Evolutionary conservation across 1,139 yeast species (phyloP).

Genomic region (Oligophagozyma castellii): DNA sequence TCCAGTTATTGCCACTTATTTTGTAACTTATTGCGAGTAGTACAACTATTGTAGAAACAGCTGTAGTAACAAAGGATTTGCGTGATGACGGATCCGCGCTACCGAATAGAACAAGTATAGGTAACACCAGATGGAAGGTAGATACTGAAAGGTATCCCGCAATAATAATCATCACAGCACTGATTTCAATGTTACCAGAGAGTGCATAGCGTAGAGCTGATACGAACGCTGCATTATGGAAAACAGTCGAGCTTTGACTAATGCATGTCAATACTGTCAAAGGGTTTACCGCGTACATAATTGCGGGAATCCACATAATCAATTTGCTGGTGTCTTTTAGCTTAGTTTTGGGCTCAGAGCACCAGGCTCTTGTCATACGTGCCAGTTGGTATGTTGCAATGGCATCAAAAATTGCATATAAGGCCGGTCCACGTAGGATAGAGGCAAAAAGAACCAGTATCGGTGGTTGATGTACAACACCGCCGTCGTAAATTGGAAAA

Average conservation of each 20-base stretch:
- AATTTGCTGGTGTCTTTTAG: conserved; percentile 14
- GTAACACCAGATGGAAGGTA: conserved; percentile 43
- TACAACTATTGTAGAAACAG: not conserved
- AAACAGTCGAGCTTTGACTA: conserved; percentile 52
- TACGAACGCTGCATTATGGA: conserved; percentile 45
- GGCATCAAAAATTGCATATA: conserved; percentile 26
- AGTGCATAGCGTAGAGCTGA: conserved; percentile 37
- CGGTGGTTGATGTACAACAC: conserved; percentile 80
- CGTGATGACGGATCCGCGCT: not conserved
- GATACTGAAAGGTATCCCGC: conserved; percentile 55
- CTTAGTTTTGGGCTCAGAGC: conserved; percentile 7
- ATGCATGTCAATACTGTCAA: conserved; percentile 52
- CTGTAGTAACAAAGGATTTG: not conserved
- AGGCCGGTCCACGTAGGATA: conserved; percentile 10
- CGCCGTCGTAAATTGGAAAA: conserved; percentile 66
- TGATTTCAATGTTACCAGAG: conserved; percentile 28
- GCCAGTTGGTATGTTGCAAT: conserved; percentile 26
- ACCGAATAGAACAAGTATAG: conserved; percentile 30
- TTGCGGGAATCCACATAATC: conserved; percentile 35
- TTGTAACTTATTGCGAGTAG: not conserved
- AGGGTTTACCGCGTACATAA: conserved; percentile 72
- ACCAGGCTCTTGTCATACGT: conserved; percentile 25
- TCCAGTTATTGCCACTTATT: conserved; percentile 31
- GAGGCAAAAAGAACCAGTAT: conserved; percentile 36
- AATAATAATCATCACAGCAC: conserved; percentile 44